A percentile compares a stretch with the other conserved stretches of the same genome.
phyloP scores from a whole-genome alignment of 1,284 basidiomycete genomes.

The Phlebopus sp. region DNA sequence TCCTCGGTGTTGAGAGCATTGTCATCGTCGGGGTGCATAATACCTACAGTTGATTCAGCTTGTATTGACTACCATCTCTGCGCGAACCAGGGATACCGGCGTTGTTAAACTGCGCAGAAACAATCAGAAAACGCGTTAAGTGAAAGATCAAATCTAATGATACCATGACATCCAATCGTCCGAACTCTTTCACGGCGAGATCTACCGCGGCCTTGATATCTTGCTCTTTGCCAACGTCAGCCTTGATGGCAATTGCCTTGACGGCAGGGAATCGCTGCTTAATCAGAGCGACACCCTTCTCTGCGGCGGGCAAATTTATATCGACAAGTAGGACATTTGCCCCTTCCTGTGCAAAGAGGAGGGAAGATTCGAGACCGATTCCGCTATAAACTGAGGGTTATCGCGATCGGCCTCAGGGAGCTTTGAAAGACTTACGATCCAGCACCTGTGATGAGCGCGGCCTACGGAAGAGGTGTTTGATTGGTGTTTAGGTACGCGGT shows the following conservation, averaged over 20 bases:
- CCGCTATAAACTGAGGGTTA: constrained; percentile 51
- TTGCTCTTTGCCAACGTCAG: constrained; percentile 86
- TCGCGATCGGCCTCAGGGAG: not conserved
- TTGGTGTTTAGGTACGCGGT: constrained; percentile 6
- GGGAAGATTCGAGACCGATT: constrained; percentile 89
- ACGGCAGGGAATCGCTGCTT: constrained; percentile 65
- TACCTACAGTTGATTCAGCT: constrained; percentile 46
- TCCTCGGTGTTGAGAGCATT: constrained; percentile 95
- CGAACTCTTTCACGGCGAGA: constrained; percentile 78
- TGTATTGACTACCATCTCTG: not conserved
- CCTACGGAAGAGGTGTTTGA: constrained; percentile 38
- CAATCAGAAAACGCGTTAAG: constrained; percentile 5
- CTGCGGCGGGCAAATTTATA: constrained; percentile 77
- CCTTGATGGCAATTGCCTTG: constrained; percentile 70
- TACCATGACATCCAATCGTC: constrained; percentile 90
- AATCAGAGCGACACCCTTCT: constrained; percentile 69
- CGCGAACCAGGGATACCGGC: constrained; percentile 50
- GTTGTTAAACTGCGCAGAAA: constrained; percentile 75
- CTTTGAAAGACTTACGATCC: constrained; percentile 64
- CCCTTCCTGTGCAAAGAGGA: constrained; percentile 92
- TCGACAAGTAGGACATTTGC: constrained; percentile 86
- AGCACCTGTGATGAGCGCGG: constrained; percentile 80
- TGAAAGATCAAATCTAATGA: constrained; percentile 20
- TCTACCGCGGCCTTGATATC: constrained; percentile 84
- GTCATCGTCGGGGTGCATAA: constrained; percentile 95